phyloP scores from a whole-genome alignment of 208 protist species.

The Trypanosoma platydactyli region DNA sequence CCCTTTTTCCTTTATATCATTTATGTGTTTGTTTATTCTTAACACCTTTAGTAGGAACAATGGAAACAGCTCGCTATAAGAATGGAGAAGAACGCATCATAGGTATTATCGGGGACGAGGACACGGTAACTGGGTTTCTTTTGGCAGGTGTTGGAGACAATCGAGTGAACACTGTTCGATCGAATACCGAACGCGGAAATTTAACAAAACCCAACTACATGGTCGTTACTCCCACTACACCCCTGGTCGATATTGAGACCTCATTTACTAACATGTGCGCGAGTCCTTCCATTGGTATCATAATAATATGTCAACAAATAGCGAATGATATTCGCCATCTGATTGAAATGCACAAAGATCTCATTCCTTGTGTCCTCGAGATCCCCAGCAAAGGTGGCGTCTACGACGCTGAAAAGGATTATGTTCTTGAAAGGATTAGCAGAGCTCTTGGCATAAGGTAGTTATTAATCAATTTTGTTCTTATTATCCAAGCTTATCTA shows the following conservation, averaged over 20 bases:
- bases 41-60: neutral
- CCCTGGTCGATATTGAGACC: conserved; percentile 89
- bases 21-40: conserved; percentile 4
- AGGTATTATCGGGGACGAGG: conserved; percentile 93
- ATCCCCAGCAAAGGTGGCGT: conserved; percentile 96
- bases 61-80: conserved; percentile 44
- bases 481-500: neutral
- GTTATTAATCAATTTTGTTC: conserved; percentile 16
- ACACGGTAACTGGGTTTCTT: conserved; percentile 97
- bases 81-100: conserved; percentile 84
- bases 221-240: conserved; percentile 90
- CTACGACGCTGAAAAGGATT: conserved; percentile 96
- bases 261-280: conserved; percentile 90
- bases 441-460: conserved; percentile 69
- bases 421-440: conserved; percentile 91
- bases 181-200: conserved; percentile 26
- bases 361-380: conserved; percentile 95
- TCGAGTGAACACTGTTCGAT: conserved; percentile 37
- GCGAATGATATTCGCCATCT: conserved; percentile 95
- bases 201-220: conserved; percentile 84
- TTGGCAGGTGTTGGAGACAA: conserved; percentile 95
- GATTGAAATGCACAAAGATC: conserved; percentile 87
- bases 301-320: conserved; percentile 97
- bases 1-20: too few species aligned
- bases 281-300: conserved; percentile 91